Evolutionary conservation across 2,329 filamentous ascomycete genomes (phyloP), one percentile per base, ranked within the genome.

Genomic region (Chrysoporthe deuterocubensis): DNA sequence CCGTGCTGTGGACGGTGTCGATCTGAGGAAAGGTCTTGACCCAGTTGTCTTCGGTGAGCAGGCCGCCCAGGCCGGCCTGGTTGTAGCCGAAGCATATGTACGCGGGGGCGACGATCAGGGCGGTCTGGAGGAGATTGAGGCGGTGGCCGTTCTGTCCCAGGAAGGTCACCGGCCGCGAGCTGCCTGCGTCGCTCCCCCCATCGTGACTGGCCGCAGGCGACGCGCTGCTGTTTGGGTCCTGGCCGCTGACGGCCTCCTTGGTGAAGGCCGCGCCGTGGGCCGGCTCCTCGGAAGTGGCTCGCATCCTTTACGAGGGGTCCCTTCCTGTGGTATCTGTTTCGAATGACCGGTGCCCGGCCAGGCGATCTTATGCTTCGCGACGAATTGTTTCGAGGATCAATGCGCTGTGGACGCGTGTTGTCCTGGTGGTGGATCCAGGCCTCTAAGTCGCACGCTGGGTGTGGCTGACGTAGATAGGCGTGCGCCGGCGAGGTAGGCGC

Each of bases 51-150:
- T 75, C 69, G 54, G 67, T 71, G 50, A 76, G 68, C 26, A 85
- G 76, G 16, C 83, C 82, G 57, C 83, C 83, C n/a, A 82, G 78
- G 59, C 81, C 81, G 61, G 81, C 81, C 72, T 85, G 82, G 72
- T 85, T 85, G 77, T 85, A 86, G 64, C 84, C 83, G 71, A 83
- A 85, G 60, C 83, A 76, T 65, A 84, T 79, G 68, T 84, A 84
- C 21, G 72, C 34, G 3, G 72, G 72, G 59, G 67, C 21, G 79
- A 72, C 70, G 44, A 73, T 71, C 32, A 69, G 63, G 14, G 50
- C 9, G 7, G 66, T 71, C 62, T 71, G 71, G 26, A 70, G 40
- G 42, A 69, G n/a, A 37, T 64, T 71, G 63, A 72, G 69, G 11
- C 44, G 48, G 50, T 68, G 64, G 63, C 71, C 71, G 48, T 63